Evolutionary conservation across 2,329 filamentous ascomycete genomes (phyloP), one percentile per base, ranked within the genome.

Genomic region (Colletotrichum cuscutae): DNA sequence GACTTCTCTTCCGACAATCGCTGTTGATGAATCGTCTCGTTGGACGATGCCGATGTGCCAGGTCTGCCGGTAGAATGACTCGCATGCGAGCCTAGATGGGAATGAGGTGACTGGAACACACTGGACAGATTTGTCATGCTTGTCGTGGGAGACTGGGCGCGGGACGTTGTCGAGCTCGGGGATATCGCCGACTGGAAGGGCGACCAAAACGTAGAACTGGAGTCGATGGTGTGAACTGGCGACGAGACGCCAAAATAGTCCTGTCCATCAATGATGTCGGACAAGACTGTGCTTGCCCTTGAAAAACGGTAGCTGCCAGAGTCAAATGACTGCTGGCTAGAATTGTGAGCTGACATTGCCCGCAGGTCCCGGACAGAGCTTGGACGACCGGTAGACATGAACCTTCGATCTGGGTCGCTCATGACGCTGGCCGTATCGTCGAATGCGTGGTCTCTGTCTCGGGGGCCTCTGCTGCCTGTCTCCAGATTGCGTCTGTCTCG

Each of bases 161-260:
- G 84, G 1, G 90, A 89, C 0, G 88, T 80, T 81, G 88, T 84
- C 80, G 94, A 79, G 84, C 92, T 80, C 0, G 91, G 89, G 1
- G 93, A 91, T 73, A 92, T 88, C 0, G 89, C 87, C 0, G 91
- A 91, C 72, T 94, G 92, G 76, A 96, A 95, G 0, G 94, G 94
- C 3, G 95, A 98, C 95, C 95, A 98, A 80, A 96, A 97, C 0
- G 95, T 97, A 19, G 91, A 91, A 28, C 89, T 89, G 0, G 94
- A 93, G 77, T 97, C 94, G 71, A 93, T 92, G 0, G 93, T 91
- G 56, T 93, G 85, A 0, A 93, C 87, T 0, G 93, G 92, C 22
- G 92, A 94, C 2, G 89, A 87, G 77, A 89, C 82, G 72, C 94
- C 88, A 82, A 97, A 89, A 82, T 93, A 90, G 80, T 95, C 90